These are phyloP conservation scores for Exidia glandulosa DNA, from an alignment of 768 basidiomycete species.

Conservation along the genomic window DNA sequence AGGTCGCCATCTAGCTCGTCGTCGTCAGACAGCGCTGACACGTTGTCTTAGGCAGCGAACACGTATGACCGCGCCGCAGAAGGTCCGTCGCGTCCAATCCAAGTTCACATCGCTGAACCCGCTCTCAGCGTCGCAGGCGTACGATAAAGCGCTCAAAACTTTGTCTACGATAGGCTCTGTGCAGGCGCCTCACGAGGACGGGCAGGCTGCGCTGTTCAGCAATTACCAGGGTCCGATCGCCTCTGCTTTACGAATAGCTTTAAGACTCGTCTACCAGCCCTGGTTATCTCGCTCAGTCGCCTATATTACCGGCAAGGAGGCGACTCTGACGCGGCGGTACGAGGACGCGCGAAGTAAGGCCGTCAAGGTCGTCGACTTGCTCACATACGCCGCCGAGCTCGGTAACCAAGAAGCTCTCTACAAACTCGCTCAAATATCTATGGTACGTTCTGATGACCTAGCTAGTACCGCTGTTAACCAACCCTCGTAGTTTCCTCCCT, in stretches of 20 bases:
- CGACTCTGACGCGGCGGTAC: constrained; percentile 7
- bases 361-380: constrained; percentile 68
- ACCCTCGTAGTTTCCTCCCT: constrained; percentile 20
- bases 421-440: constrained; percentile 50
- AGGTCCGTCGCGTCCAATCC: neutral
- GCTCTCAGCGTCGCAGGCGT: constrained; percentile 52
- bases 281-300: constrained; percentile 35
- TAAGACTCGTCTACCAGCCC: constrained; percentile 54
- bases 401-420: constrained; percentile 68
- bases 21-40: no score
- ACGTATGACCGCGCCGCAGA: neutral
- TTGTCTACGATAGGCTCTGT: constrained; percentile 52
- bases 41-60: neutral
- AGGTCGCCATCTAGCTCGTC: no score
- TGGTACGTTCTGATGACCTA: constrained; percentile 33
- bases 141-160: constrained; percentile 62
- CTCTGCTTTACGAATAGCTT: constrained; percentile 52
- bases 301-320: constrained; percentile 29
- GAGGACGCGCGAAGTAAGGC: constrained; percentile 62
- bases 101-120: neutral
- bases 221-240: constrained; percentile 59
- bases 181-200: constrained; percentile 44
- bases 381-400: constrained; percentile 71
- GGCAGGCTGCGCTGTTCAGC: constrained; percentile 50
- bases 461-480: no score